Conservation (phyloP, 345 rosid species). For the Gossypium turneri region DNA sequence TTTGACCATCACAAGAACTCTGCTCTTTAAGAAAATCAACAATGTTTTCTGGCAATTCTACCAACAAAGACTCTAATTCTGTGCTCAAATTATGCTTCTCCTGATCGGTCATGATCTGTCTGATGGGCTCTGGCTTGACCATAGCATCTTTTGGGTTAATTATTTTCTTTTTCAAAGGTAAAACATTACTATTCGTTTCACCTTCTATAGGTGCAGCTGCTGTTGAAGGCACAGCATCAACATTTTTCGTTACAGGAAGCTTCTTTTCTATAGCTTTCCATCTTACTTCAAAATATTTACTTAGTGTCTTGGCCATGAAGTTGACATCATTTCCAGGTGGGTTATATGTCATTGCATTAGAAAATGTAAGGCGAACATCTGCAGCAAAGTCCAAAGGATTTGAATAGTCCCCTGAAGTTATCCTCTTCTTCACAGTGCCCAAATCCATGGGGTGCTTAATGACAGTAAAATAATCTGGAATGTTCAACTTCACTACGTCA, state of each 20-base stretch:
- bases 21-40: constrained; percentile 68
- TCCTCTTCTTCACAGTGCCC: constrained; percentile 64
- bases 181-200: constrained; percentile 24
- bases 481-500: constrained; percentile 69
- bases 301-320: constrained; percentile 57
- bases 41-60: constrained; percentile 71
- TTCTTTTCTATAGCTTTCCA: constrained; percentile 86
- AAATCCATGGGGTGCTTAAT: constrained; percentile 94
- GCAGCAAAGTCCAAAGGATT: constrained; percentile 65
- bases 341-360: constrained; percentile 81
- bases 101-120: constrained; percentile 42
- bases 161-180: constrained; percentile 41
- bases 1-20: constrained; percentile 45
- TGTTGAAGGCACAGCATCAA: constrained; percentile 28
- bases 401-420: constrained; percentile 52
- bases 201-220: constrained; percentile 30
- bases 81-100: constrained; percentile 53
- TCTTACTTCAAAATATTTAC: constrained; percentile 62
- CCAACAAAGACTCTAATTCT: constrained; percentile 52
- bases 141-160: constrained; percentile 30
- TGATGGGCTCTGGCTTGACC: constrained; percentile 37
- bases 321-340: constrained; percentile 76
- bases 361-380: constrained; percentile 76
- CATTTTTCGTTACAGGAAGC: constrained; percentile 33
- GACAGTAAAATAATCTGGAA: constrained; percentile 80